Evolutionary conservation across 805 yeast genomes (phyloP).

Genomic region (Cyberlindnera lachancei): DNA sequence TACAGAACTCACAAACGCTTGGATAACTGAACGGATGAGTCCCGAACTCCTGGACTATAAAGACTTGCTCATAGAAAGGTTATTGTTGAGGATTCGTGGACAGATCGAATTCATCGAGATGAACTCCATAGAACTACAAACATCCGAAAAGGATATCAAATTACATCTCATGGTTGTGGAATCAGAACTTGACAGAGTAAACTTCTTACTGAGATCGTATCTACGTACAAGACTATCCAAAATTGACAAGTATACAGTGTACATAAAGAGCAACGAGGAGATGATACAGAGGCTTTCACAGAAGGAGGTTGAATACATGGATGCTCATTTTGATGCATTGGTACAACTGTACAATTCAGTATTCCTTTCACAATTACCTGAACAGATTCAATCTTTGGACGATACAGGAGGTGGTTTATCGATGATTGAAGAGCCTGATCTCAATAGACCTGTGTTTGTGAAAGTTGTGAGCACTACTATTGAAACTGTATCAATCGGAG

Average conservation of each 20-base stretch:
- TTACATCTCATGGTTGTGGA: constrained; percentile 79
- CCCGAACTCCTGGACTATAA: constrained; percentile 85
- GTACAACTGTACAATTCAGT: constrained; percentile 58
- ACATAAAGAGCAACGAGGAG: constrained; percentile 40
- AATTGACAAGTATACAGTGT: constrained; percentile 63
- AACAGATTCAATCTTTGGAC: constrained; percentile 61
- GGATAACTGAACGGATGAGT: constrained; percentile 80
- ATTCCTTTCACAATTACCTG: constrained; percentile 63
- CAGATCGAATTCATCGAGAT: constrained; percentile 73
- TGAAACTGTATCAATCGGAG: constrained; percentile 37
- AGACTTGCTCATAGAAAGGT: constrained; percentile 45
- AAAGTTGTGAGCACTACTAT: constrained; percentile 36
- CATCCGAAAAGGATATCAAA: constrained; percentile 59
- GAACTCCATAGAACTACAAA: constrained; percentile 70
- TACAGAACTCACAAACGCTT: constrained; percentile 45
- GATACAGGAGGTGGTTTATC: constrained; percentile 59
- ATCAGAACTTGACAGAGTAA: constrained; percentile 83
- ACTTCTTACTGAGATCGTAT: constrained; percentile 73
- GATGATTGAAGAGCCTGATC: constrained; percentile 77
- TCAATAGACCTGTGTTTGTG: constrained; percentile 72
- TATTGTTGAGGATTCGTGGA: constrained; percentile 50
- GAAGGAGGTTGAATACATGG: constrained; percentile 61
- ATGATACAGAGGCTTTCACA: constrained; percentile 39
- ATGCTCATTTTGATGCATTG: constrained; percentile 56
- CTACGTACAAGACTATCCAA: constrained; percentile 62